Percentiles rank a stretch among this genome's conserved stretches.
Conservation (phyloP, 2,329 filamentous ascomycete species). For the Cladosporium sp. region DNA sequence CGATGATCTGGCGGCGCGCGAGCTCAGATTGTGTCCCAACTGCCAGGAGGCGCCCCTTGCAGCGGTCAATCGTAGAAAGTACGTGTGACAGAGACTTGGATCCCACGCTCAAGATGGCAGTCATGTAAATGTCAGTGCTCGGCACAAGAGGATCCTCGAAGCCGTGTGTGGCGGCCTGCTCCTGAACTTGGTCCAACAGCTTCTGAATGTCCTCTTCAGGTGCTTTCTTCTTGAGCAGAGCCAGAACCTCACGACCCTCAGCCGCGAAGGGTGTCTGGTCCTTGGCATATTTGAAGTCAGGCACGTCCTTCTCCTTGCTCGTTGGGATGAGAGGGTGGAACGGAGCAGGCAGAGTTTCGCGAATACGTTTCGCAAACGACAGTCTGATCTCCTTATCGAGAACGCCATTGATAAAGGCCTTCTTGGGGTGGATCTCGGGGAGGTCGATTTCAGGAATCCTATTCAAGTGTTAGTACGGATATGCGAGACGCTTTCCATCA, state of each 20-base stretch:
- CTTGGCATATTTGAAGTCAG: slow-evolving; percentile 85
- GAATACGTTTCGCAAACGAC: slow-evolving; percentile 94
- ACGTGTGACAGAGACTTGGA: slow-evolving; percentile 96
- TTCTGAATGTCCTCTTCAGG: slow-evolving; percentile 82
- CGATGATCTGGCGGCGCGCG: slow-evolving; percentile 83
- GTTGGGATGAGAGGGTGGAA: slow-evolving; percentile 80
- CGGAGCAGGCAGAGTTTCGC: slow-evolving; percentile 82
- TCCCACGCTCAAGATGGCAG: slow-evolving; percentile 87
- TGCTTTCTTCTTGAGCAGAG: slow-evolving; percentile 79
- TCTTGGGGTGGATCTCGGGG: slow-evolving; percentile 76
- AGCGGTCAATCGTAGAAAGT: slow-evolving; percentile 91
- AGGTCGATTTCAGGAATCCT: slow-evolving; percentile 79
- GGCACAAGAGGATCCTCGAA: slow-evolving; percentile 73
- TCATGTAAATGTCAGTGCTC: slow-evolving; percentile 93
- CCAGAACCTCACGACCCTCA: slow-evolving; percentile 79
- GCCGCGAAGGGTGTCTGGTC: slow-evolving; percentile 75
- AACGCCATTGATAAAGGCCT: slow-evolving; percentile 87
- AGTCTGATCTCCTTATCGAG: slow-evolving; percentile 96
- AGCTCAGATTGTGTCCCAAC: slow-evolving; percentile 73
- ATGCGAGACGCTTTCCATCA: slow-evolving; percentile 9
- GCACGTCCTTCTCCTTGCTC: slow-evolving; percentile 92
- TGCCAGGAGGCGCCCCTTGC: slow-evolving; percentile 81
- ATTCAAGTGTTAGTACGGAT: neutral
- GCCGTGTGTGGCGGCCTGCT: slow-evolving; percentile 68
- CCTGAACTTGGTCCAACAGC: slow-evolving; percentile 76